Evolutionary conservation across 1,284 basidiomycete species (phyloP), one percentile per base, ranked within the genome.

Genomic region (Naganishia sp.): DNA sequence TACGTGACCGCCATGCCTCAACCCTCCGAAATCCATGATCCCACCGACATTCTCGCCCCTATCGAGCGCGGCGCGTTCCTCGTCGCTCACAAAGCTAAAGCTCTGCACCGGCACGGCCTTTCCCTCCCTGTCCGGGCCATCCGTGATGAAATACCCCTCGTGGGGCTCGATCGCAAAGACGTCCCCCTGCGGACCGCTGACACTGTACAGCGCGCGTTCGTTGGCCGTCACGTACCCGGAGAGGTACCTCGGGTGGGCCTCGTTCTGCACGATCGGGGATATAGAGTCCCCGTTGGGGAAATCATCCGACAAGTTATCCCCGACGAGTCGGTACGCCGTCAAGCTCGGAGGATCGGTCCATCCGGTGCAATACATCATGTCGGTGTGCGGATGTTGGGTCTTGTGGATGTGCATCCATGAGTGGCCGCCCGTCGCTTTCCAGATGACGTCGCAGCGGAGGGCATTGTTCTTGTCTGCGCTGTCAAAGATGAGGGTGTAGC

Each of bases 111-210:
- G 68, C 25, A 10, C 58, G 39, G 25, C 10, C 35, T 54, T n/a
- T 31, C 35, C 41, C 10, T 41, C 43, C 43, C 66, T 52, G 35
- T 72, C 67, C 7, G 10, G n/a, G 2, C 15, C 28, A 15, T 21
- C 21, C 15, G 47, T 46, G 25, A 71, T 67, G 35, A 79, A 75
- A 0, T 65, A 72, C 7, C 78, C 78, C 0, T 72, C 72, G 15
- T 68, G 57, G 0, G 53, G 50, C 61, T 78, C 73, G 25, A 81
- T 56, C 0, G 69, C 69, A 46, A 79, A 72, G 0, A 77, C 76
- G 66, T 81, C 79, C 17, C 78, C 79, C 17, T 77, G 75, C 1
- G 79, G 76, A 25, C 79, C 79, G 39, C 79, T 77, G 1, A 77
- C 78, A 1, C 76, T 77, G 65, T 80, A 80, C n/a, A 76, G 72